These are phyloP conservation scores for Nemania bipapillata DNA, from an alignment of 2,329 filamentous ascomycete species.

Conservation along the genomic window DNA sequence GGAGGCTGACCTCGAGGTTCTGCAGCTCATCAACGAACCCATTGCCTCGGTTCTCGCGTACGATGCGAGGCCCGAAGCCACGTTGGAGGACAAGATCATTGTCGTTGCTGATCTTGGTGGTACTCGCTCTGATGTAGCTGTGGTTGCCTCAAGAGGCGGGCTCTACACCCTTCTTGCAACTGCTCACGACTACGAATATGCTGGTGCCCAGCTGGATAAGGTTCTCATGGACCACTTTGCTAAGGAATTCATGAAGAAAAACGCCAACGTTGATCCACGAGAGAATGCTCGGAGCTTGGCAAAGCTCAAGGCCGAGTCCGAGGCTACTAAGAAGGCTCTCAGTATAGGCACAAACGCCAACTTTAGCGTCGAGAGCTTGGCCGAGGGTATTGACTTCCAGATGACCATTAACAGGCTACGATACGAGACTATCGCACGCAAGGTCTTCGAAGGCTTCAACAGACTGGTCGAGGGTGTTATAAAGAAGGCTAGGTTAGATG, in stretches of 20 bases:
- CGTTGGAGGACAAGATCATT: slow-evolving; percentile 83
- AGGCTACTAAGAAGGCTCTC: slow-evolving; percentile 90
- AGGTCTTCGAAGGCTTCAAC: slow-evolving; percentile 89
- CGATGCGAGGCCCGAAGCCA: slow-evolving; percentile 81
- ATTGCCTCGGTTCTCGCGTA: slow-evolving; percentile 90
- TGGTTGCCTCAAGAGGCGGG: slow-evolving; percentile 89
- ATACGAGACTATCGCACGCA: slow-evolving; percentile 87
- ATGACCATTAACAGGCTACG: slow-evolving; percentile 91
- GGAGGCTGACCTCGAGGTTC: slow-evolving; percentile 83
- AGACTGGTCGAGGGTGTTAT: slow-evolving; percentile 84
- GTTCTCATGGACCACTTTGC: slow-evolving; percentile 95
- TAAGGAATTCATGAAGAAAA: slow-evolving; percentile 98
- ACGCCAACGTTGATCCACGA: slow-evolving; percentile 83
- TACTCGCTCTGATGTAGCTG: slow-evolving; percentile 89
- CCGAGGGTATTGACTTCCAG: slow-evolving; percentile 89
- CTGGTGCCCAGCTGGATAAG: slow-evolving; percentile 86
- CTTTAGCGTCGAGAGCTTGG: slow-evolving; percentile 91
- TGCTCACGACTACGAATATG: slow-evolving; percentile 93
- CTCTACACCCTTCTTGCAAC: slow-evolving; percentile 97
- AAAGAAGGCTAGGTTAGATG: slow-evolving; percentile 90
- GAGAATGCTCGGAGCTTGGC: slow-evolving; percentile 83
- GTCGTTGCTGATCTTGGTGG: slow-evolving; percentile 94
- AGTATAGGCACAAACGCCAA: slow-evolving; percentile 87
- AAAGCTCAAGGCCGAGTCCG: slow-evolving; percentile 91
- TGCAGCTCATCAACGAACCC: slow-evolving; percentile 93